Conservation (phyloP, 2,329 filamentous ascomycete species). For the Rutstroemia sp. region DNA sequence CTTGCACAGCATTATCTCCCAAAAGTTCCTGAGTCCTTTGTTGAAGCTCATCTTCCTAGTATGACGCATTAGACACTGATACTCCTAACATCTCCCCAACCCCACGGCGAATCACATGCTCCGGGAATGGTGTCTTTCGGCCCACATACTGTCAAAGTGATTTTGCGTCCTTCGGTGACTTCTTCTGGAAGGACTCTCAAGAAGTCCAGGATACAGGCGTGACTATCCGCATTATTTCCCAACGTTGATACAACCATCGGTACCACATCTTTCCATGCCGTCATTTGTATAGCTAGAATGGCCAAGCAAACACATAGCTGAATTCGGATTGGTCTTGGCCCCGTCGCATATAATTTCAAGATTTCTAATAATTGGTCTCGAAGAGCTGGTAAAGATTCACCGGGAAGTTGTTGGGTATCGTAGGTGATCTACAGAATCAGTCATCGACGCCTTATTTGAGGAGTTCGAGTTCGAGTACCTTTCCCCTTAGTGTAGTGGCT, state of each 20-base stretch:
- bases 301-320: slow-evolving; percentile 94
- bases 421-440: slow-evolving; percentile 72
- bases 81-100: slow-evolving; percentile 30
- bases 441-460: background rate
- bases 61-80: slow-evolving; percentile 41
- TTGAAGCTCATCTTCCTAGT: slow-evolving; percentile 89
- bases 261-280: slow-evolving; percentile 88
- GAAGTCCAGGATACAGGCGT: slow-evolving; percentile 90
- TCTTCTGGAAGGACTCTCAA: slow-evolving; percentile 95
- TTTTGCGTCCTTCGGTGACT: slow-evolving; percentile 98
- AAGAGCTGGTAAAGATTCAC: slow-evolving; percentile 65
- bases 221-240: slow-evolving; percentile 66
- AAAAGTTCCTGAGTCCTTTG: slow-evolving; percentile 82
- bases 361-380: slow-evolving; percentile 78
- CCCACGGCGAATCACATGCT: slow-evolving; percentile 29
- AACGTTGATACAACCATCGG: slow-evolving; percentile 72
- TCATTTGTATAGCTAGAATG: slow-evolving; percentile 93
- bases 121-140: slow-evolving; percentile 43
- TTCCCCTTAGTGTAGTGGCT: slow-evolving; percentile 94
- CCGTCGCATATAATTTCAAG: slow-evolving; percentile 71
- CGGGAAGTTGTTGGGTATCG: slow-evolving; percentile 82
- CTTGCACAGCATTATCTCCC: slow-evolving; percentile 82
- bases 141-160: slow-evolving; percentile 96
- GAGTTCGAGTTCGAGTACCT: slow-evolving; percentile 50
- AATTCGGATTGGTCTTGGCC: slow-evolving; percentile 77